These are phyloP conservation scores for Coemansia sp. DNA, from an alignment of 192 early-diverging fungal genomes.

Conservation along the genomic window DNA sequence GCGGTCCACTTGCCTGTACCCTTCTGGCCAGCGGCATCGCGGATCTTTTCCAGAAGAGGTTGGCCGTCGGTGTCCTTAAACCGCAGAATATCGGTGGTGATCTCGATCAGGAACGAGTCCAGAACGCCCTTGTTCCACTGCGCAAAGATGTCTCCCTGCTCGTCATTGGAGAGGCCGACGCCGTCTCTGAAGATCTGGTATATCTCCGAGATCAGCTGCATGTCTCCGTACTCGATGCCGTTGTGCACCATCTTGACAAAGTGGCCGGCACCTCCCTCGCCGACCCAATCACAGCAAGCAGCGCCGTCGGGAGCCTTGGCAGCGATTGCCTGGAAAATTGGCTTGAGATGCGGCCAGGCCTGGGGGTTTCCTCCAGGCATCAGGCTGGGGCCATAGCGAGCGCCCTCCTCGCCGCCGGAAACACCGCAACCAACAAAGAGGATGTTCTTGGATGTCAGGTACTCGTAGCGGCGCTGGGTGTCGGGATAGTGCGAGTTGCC, in stretches of 20 bases:
- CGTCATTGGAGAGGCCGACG: slow-evolving; percentile 76
- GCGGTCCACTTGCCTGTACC: slow-evolving; percentile 99
- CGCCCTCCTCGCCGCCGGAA: slow-evolving; percentile 98
- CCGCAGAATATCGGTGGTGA: slow-evolving; percentile 88
- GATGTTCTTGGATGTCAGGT: slow-evolving; percentile 87
- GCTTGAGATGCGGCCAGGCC: slow-evolving; percentile 92
- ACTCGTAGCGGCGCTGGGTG: slow-evolving; percentile 84
- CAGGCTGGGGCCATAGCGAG: slow-evolving; percentile 91
- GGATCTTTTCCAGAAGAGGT: slow-evolving; percentile 90
- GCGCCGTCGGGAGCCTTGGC: slow-evolving; percentile 81
- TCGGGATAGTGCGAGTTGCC: slow-evolving; percentile 99
- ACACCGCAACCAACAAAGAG: slow-evolving; percentile 97
- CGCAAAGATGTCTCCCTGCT: slow-evolving; percentile 85
- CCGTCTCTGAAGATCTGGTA: slow-evolving; percentile 92
- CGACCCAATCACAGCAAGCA: slow-evolving; percentile 99
- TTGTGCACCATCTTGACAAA: slow-evolving; percentile 99
- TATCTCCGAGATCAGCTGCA: slow-evolving; percentile 97
- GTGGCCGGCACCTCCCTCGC: slow-evolving; percentile 94
- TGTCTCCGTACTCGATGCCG: slow-evolving; percentile 99
- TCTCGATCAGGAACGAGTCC: slow-evolving; percentile 97
- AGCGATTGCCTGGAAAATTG: slow-evolving; percentile 94
- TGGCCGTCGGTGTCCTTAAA: slow-evolving; percentile 89
- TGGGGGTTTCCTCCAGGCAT: slow-evolving; percentile 96
- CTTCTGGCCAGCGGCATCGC: slow-evolving; percentile 96
- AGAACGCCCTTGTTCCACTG: slow-evolving; percentile 98